Evolutionary conservation across 345 rosid genomes (phyloP).

Genomic region (Theobroma cacao): DNA sequence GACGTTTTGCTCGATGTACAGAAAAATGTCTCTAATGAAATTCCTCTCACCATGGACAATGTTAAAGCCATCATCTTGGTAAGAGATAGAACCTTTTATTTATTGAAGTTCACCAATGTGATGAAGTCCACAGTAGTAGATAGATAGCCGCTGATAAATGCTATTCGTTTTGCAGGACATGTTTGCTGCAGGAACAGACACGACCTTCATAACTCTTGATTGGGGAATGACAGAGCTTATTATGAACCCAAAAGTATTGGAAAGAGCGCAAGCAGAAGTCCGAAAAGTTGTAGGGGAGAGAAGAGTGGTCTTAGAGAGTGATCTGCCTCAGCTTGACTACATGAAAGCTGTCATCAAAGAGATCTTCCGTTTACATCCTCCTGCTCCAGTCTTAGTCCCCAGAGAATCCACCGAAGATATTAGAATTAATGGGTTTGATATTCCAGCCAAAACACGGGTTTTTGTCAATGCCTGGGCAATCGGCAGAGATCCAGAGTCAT

Average conservation of each 20-base stretch:
- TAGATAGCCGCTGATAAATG: neutral
- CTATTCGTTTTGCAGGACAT: conserved; percentile 29
- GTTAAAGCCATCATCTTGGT: conserved; percentile 48
- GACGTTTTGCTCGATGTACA: conserved; percentile 35
- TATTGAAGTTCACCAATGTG: neutral
- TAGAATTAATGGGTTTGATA: conserved; percentile 19
- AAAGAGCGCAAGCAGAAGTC: conserved; percentile 32
- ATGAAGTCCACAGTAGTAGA: too few relatives aligned
- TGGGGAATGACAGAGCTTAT: conserved; percentile 48
- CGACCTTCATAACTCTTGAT: conserved; percentile 35
- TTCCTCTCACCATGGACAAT: conserved; percentile 34
- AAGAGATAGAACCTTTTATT: neutral
- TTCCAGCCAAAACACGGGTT: conserved; percentile 27
- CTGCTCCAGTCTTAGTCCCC: conserved; percentile 38
- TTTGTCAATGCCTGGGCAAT: conserved; percentile 34
- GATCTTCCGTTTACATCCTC: conserved; percentile 40
- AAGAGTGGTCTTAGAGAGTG: conserved; percentile 26
- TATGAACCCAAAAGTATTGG: conserved; percentile 26
- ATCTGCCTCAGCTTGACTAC: conserved; percentile 26
- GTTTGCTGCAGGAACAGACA: conserved; percentile 44
- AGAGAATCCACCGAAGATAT: conserved; percentile 26
- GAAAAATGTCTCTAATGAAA: conserved; percentile 22
- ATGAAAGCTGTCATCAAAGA: conserved; percentile 41
- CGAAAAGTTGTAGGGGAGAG: conserved; percentile 16
- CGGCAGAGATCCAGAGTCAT: conserved; percentile 27